These are phyloP conservation scores for Hemisphaericaspora xylanilytica DNA, from an alignment of 1,139 yeast species.

Conservation along the genomic window DNA sequence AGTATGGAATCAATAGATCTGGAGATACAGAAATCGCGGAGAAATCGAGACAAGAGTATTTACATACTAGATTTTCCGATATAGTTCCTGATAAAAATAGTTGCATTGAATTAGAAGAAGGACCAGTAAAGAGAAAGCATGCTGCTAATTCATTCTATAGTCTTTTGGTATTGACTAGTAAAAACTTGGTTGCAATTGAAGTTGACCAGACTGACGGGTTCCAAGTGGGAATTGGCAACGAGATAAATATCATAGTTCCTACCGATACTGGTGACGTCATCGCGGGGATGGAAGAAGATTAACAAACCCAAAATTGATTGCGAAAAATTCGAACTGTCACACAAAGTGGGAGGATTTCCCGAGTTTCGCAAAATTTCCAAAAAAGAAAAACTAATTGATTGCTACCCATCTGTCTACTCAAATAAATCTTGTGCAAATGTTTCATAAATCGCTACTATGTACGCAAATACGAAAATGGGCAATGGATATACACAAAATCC, in stretches of 20 bases:
- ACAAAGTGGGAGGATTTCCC: neutral
- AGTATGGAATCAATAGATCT: constrained; percentile 3
- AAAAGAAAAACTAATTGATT: no score
- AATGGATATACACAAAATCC: neutral
- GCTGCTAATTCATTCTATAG: constrained; percentile 42
- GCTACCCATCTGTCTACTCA: no score
- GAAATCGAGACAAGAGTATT: constrained; percentile 5
- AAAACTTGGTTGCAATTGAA: constrained; percentile 7
- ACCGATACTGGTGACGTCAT: constrained; percentile 6
- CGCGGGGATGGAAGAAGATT: constrained; percentile 12
- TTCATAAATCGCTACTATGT: neutral
- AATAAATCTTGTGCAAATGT: no score
- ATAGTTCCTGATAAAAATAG: constrained; percentile 18
- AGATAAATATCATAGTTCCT: constrained; percentile 7
- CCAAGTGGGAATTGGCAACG: constrained; percentile 1
- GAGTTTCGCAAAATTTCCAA: neutral
- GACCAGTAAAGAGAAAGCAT: constrained; percentile 20
- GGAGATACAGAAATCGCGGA: constrained; percentile 6
- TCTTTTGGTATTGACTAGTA: constrained; percentile 36
- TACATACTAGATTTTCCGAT: constrained; percentile 14
- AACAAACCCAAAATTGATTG: neutral
- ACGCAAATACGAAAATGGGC: neutral
- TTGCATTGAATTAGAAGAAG: constrained; percentile 12
- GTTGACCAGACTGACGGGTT: neutral
- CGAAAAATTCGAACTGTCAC: neutral